These are phyloP conservation scores for Gossypium laxum DNA, from an alignment of 441 rosid species.

Conservation along the genomic window DNA sequence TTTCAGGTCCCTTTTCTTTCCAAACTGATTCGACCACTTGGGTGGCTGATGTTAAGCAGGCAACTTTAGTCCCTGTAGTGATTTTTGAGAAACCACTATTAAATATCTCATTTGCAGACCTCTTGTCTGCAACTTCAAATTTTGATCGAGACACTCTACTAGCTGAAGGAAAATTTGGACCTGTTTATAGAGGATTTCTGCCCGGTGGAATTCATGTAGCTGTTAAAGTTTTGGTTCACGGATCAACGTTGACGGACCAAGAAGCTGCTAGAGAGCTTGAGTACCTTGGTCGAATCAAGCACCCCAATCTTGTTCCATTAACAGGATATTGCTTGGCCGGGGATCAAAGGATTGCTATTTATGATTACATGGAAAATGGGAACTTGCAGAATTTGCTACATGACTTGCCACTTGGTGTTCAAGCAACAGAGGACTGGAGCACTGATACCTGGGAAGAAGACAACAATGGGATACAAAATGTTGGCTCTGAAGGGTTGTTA, in stretches of 20 bases:
- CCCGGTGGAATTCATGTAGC: constrained; percentile 93
- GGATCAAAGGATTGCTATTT: constrained; percentile 86
- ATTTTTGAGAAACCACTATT: constrained; percentile 84
- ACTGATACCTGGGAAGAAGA: constrained; percentile 78
- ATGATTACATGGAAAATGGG: constrained; percentile 92
- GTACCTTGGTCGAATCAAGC: constrained; percentile 78
- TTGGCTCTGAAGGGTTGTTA: constrained; percentile 45
- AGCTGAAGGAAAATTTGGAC: constrained; percentile 89
- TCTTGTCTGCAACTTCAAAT: constrained; percentile 71
- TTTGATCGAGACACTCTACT: constrained; percentile 79
- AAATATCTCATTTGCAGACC: constrained; percentile 76
- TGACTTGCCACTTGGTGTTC: constrained; percentile 76
- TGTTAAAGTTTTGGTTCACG: constrained; percentile 78
- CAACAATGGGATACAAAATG: constrained; percentile 45
- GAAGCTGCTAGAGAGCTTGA: constrained; percentile 88
- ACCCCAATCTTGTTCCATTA: constrained; percentile 78
- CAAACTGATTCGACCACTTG: constrained; percentile 83
- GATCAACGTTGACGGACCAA: constrained; percentile 73
- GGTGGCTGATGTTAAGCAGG: constrained; percentile 91
- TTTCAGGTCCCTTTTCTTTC: constrained; percentile 80
- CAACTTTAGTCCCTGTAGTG: constrained; percentile 58
- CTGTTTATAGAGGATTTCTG: constrained; percentile 82
- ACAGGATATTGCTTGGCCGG: constrained; percentile 87
- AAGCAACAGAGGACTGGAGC: constrained; percentile 79
- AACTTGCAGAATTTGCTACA: constrained; percentile 82